Conservation (phyloP, 2,329 filamentous ascomycete genomes). For the Fulvia fulva region DNA sequence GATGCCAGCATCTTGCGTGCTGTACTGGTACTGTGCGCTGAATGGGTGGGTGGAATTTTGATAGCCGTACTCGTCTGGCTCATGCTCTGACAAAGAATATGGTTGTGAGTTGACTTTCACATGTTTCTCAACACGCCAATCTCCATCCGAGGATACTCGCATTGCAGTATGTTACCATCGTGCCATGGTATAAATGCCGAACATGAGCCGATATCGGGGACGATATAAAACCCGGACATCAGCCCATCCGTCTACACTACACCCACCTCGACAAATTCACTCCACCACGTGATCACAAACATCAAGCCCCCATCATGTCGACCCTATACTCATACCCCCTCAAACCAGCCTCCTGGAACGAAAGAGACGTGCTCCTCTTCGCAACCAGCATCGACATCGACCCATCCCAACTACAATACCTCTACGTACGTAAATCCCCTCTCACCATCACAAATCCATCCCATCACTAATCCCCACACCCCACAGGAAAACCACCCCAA, state of each 20-base stretch:
- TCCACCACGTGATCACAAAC: neutral
- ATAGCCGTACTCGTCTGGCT: neutral
- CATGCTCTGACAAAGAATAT: neutral
- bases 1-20: neutral
- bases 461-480: too few relatives aligned
- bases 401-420: conserved; percentile 80
- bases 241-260: neutral
- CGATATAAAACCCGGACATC: neutral
- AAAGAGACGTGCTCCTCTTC: conserved; percentile 78
- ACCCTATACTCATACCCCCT: conserved; percentile 63
- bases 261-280: neutral
- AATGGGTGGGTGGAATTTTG: neutral
- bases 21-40: neutral
- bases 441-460: conserved; percentile 5
- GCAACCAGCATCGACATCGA: conserved; percentile 82
- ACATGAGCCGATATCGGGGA: neutral
- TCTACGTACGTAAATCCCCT: conserved; percentile 63
- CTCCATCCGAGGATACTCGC: neutral
- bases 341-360: conserved; percentile 70
- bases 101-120: neutral
- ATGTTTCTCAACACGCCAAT: neutral
- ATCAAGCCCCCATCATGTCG: neutral
- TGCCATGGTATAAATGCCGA: neutral
- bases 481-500: conserved; percentile 76
- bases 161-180: neutral